Evolutionary conservation across 2,329 filamentous ascomycete genomes (phyloP), one percentile per base, ranked within the genome.

Genomic region (Trichoderma afroharzianum): DNA sequence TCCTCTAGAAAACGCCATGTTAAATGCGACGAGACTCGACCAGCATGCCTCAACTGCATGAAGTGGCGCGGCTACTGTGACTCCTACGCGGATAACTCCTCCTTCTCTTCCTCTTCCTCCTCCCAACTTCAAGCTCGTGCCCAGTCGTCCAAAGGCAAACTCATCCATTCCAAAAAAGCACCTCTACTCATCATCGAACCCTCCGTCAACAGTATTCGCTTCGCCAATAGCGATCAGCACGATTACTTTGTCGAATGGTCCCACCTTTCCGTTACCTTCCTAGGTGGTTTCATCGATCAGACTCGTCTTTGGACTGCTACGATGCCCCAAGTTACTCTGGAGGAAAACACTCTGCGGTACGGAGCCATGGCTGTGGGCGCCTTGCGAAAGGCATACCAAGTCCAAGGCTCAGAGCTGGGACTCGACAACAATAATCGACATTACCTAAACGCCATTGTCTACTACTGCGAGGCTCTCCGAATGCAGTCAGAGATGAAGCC

Each of bases 21-120:
- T 47, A 83, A 83, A 74, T 83, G 82, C 70, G 82, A 83, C 63
- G 82, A 83, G 74, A 80, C 81, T 28, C 80, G 80, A 47, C 82
- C 82, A 21, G 78, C 80, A 6, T 83, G 82, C 72, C 77, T 81
- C 39, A 83, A 82, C 62, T 83, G 82, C 70, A 75, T 83, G 70
- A 83, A 81, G 74, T 83, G 81, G 79, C 76, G 78, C 63, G 82
- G 82, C n/a, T 79, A 81, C 67, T 83, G 82, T 62, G 79, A 81
- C 32, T 77, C 80, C 12, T 83, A 82, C 58, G 68, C 72, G 8
- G 78, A 70, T 58, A 74, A 21, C 32, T 28, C 67, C 36, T 53
- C 55, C 32, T 33, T 69, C 11, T 18, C 70, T 11, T 53, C 47
- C 21, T 53, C 64, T 33, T 43, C 55, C 24, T 50, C 71, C 36